These are phyloP conservation scores for Xerophyta viscosa DNA, from an alignment of 106 monocot species.

Conservation along the genomic window DNA sequence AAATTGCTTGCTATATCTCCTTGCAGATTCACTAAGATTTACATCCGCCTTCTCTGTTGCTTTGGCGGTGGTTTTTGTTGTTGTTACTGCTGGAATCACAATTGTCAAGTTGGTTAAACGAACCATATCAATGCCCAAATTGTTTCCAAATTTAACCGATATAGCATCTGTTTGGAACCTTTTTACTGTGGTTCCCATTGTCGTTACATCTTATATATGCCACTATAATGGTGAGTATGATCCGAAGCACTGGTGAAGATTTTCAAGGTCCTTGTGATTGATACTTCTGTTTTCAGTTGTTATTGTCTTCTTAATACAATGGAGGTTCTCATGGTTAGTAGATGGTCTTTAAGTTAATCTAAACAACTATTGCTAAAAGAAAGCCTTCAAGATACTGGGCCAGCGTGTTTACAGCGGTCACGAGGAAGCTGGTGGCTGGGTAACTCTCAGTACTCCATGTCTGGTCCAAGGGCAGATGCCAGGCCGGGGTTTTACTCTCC, in stretches of 20 bases:
- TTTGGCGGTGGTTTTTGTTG: conserved; percentile 64
- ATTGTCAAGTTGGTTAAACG: conserved; percentile 54
- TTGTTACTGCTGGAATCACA: conserved; percentile 61
- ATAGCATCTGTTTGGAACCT: conserved; percentile 49
- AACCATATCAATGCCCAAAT: conserved; percentile 42
- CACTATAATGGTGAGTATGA: conserved; percentile 61
- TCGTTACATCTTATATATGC: conserved; percentile 67
- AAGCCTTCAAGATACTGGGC: too few species aligned
- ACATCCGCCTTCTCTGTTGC: conserved; percentile 72
- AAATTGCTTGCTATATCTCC: background rate
- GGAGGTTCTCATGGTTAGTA: too few species aligned
- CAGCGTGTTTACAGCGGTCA: too few species aligned
- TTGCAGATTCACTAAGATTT: conserved; percentile 62
- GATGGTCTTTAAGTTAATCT: too few species aligned
- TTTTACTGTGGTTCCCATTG: conserved; percentile 61
- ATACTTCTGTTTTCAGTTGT: background rate
- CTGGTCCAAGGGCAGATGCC: too few species aligned
- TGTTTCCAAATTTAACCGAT: conserved; percentile 46
- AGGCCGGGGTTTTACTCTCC: too few species aligned
- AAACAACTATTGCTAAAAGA: too few species aligned
- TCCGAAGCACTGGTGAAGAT: background rate
- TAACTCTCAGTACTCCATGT: too few species aligned
- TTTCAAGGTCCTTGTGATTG: too few species aligned
- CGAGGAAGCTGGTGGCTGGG: too few species aligned
- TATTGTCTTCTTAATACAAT: background rate